Conservation (phyloP, 495 filamentous ascomycete genomes). For the Evansstolkia leycettana region DNA sequence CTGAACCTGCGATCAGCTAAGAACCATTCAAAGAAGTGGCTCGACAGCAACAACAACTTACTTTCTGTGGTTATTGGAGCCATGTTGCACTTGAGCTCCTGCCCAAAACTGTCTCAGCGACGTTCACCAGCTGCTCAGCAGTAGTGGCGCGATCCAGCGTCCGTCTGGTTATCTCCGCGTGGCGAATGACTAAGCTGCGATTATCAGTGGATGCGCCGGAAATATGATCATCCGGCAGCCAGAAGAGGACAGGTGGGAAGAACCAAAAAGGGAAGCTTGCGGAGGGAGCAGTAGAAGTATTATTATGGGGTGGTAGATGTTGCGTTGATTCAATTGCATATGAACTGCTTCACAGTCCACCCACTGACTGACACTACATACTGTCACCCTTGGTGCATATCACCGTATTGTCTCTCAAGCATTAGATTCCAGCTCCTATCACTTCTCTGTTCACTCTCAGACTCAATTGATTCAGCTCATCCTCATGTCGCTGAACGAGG, state of each 20-base stretch:
- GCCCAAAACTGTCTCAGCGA: constrained; percentile 3
- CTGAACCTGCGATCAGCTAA: constrained; percentile 21
- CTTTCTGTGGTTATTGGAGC: constrained; percentile 8
- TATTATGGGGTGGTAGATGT: no score
- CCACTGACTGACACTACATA: no score
- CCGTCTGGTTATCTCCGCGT: constrained; percentile 3
- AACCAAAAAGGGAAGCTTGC: not conserved
- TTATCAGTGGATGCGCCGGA: constrained; percentile 7
- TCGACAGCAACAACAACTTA: constrained; percentile 2
- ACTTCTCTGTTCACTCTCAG: no score
- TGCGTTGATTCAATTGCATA: no score
- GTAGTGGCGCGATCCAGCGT: not conserved
- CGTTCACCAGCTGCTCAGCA: not conserved
- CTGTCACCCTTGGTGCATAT: no score
- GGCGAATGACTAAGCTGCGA: not conserved
- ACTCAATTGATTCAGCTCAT: no score
- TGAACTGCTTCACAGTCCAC: no score
- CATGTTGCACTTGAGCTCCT: constrained; percentile 3
- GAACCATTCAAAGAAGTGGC: not conserved
- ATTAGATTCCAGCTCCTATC: no score
- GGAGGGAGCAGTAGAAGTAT: no score
- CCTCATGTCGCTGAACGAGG: constrained; percentile 61
- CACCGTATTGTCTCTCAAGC: no score
- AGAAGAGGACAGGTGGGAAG: not conserved
- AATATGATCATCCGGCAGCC: constrained; percentile 7